Percentiles rank a stretch among this genome's conserved stretches.
phyloP scores from a whole-genome alignment of 305 asterid species.

The Ilex paraguariensis region DNA sequence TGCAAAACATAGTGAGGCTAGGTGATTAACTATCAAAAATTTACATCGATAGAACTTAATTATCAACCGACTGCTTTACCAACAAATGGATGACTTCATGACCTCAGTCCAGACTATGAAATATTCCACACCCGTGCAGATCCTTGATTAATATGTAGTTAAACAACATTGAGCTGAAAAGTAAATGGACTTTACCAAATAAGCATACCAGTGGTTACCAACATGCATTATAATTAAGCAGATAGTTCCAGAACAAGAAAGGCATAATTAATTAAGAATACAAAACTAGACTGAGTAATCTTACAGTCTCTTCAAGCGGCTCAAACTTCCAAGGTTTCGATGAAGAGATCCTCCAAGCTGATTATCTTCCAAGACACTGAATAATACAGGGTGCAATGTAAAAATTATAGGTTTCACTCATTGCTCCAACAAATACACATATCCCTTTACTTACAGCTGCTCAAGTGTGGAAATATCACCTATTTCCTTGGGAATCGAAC shows the following conservation, averaged over 20 bases:
- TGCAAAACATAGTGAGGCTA: no score
- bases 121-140: no score
- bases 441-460: constrained; percentile 49
- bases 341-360: constrained; percentile 82
- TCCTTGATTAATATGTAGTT: no score
- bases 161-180: neutral
- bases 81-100: no score
- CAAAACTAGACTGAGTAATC: neutral
- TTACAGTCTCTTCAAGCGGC: constrained; percentile 33
- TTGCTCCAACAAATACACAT: constrained; percentile 1
- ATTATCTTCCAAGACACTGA: constrained; percentile 41
- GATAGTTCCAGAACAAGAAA: neutral
- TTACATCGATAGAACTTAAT: no score
- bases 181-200: no score
- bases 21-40: no score
- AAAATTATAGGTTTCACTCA: constrained; percentile 1
- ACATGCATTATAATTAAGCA: neutral
- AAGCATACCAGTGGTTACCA: neutral
- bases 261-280: neutral
- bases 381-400: neutral
- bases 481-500: constrained; percentile 62
- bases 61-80: no score
- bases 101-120: no score
- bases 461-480: constrained; percentile 61
- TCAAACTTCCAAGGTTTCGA: constrained; percentile 52